These are phyloP conservation scores for Nigrograna mackinnonii DNA, from an alignment of 2,329 filamentous ascomycete genomes.

Conservation along the genomic window DNA sequence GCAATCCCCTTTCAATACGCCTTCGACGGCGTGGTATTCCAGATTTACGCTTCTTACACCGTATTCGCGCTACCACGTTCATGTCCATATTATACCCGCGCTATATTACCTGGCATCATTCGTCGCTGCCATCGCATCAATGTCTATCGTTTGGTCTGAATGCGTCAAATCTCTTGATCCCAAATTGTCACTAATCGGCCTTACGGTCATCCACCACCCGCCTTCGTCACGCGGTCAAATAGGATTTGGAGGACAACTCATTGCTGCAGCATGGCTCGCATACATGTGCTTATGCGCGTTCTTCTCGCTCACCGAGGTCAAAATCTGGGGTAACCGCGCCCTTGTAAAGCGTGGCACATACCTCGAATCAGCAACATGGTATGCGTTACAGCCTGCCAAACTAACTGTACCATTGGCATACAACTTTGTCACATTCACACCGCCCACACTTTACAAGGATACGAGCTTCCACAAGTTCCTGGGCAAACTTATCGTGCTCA, in stretches of 20 bases:
- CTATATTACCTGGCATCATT: conserved; percentile 67
- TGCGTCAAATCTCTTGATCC: conserved; percentile 81
- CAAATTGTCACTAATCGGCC: conserved; percentile 70
- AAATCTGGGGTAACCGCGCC: conserved; percentile 95
- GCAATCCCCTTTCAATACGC: conserved; percentile 53
- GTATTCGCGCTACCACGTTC: conserved; percentile 76
- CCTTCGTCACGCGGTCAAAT: conserved; percentile 73
- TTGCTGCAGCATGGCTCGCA: conserved; percentile 84
- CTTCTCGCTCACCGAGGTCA: conserved; percentile 85
- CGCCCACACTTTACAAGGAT: conserved; percentile 69
- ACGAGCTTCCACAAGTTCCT: conserved; percentile 90
- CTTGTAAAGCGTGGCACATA: conserved; percentile 90
- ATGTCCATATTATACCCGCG: conserved; percentile 74
- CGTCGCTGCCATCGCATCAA: conserved; percentile 74
- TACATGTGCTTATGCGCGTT: conserved; percentile 96
- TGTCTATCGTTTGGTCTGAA: conserved; percentile 91
- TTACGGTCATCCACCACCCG: conserved; percentile 75
- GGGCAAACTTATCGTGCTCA: conserved; percentile 80
- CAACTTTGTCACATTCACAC: conserved; percentile 94
- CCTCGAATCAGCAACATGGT: conserved; percentile 93
- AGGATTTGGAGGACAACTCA: conserved; percentile 82
- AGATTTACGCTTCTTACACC: conserved; percentile 69
- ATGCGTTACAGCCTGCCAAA: conserved; percentile 87
- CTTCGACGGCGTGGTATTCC: conserved; percentile 51
- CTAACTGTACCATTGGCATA: conserved; percentile 91